Evolutionary conservation across 108 stramenopile species (phyloP).

Genomic region (Nannochloropsis oceanica): DNA sequence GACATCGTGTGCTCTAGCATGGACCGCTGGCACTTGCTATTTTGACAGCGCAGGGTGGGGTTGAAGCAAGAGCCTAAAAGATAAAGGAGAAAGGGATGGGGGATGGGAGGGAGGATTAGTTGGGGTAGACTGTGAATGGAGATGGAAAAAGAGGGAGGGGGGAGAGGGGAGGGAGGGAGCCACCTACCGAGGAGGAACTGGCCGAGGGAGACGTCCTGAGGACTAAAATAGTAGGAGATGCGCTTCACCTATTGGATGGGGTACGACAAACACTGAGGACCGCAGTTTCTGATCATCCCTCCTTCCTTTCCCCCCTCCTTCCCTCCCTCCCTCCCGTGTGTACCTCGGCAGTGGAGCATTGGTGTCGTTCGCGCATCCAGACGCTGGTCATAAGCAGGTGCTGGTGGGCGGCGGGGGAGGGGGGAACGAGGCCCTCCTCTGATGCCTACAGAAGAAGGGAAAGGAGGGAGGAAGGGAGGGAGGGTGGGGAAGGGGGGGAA

Average conservation of each 20-base stretch:
- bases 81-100: no score
- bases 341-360: slow-evolving; percentile 72
- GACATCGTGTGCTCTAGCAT: slow-evolving; percentile 74
- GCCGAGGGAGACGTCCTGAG: slow-evolving; percentile 76
- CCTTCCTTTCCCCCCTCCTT: no score
- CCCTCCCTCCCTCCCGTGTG: no score
- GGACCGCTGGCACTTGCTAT: slow-evolving; percentile 57
- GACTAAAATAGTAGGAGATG: slow-evolving; percentile 67
- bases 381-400: slow-evolving; percentile 75
- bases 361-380: slow-evolving; percentile 82
- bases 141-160: no score
- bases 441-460: background rate
- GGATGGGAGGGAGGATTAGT: no score
- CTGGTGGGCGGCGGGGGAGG: slow-evolving; percentile 59
- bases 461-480: no score
- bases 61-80: slow-evolving; percentile 55
- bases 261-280: no score
- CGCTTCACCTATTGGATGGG: slow-evolving; percentile 50
- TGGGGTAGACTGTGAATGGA: no score
- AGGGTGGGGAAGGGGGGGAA: background rate
- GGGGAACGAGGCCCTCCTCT: no score
- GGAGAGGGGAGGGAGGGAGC: no score
- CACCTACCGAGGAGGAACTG: slow-evolving; percentile 67
- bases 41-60: slow-evolving; percentile 70
- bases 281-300: no score